Evolutionary conservation across 176 grass and related monocot genomes (phyloP).

Genomic region (Cymbopogon citratus): DNA sequence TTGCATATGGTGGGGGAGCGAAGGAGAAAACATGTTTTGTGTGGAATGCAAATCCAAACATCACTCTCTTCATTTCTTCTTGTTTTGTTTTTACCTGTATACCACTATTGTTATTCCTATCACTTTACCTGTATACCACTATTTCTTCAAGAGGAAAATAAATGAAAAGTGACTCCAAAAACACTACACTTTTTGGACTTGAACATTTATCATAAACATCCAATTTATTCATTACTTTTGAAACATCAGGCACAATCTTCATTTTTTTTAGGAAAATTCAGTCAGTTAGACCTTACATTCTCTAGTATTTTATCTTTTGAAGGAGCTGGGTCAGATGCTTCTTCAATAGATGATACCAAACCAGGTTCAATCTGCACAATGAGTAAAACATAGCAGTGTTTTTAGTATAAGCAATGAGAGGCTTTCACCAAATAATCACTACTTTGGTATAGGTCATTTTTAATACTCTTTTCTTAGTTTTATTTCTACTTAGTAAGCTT

Average conservation of each 20-base stretch:
- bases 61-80: conserved; percentile 2
- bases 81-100: not conserved
- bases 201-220: not conserved
- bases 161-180: not conserved
- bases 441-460: too few species aligned
- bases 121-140: not conserved
- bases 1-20: not conserved
- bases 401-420: not conserved
- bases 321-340: conserved; percentile 15
- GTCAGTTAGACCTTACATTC: conserved; percentile 19
- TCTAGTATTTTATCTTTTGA: conserved; percentile 19
- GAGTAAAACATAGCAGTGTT: not conserved
- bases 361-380: conserved; percentile 17
- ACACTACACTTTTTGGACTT: not conserved
- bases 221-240: not conserved
- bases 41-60: not conserved
- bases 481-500: conserved; percentile 9
- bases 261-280: not conserved
- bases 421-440: not conserved
- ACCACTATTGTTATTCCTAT: not conserved
- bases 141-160: not conserved
- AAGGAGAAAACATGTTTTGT: not conserved
- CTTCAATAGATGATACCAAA: conserved; percentile 19
- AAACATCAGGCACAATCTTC: not conserved
- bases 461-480: not conserved